phyloP scores from a whole-genome alignment of 148 eudicot genomes.

The Camellia lanceoleosa region DNA sequence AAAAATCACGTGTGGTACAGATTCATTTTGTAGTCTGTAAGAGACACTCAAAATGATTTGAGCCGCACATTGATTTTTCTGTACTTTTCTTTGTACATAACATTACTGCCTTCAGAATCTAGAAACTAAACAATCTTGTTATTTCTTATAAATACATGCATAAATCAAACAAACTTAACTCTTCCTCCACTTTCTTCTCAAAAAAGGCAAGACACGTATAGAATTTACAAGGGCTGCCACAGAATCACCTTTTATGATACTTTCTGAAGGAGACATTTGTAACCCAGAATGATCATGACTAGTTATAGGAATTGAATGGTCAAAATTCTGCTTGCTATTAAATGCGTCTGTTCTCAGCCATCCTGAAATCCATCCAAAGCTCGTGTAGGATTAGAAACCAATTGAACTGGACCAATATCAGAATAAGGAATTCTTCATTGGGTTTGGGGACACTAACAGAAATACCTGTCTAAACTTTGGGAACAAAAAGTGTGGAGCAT shows the following conservation, averaged over 20 bases:
- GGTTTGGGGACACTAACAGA: too few relatives aligned
- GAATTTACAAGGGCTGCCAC: slow-evolving; percentile 24
- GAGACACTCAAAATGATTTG: too few relatives aligned
- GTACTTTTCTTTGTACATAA: too few relatives aligned
- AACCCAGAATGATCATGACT: slow-evolving; percentile 4
- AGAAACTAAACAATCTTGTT: neutral
- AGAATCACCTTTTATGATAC: slow-evolving; percentile 18
- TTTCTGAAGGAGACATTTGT: slow-evolving; percentile 12
- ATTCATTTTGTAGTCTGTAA: too few relatives aligned
- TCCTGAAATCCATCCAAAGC: slow-evolving; percentile 10
- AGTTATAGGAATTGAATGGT: slow-evolving; percentile 12
- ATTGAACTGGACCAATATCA: slow-evolving; percentile 1
- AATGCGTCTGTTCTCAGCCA: neutral
- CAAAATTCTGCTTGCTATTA: slow-evolving; percentile 15
- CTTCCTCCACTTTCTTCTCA: slow-evolving; percentile 63
- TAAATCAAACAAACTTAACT: slow-evolving; percentile 10
- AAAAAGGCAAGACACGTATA: slow-evolving; percentile 65
- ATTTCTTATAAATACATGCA: neutral
- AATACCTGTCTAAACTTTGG: too few relatives aligned
- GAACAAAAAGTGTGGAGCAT: too few relatives aligned
- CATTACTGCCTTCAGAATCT: neutral
- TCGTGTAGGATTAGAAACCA: neutral
- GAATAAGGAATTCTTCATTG: neutral
- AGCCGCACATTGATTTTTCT: too few relatives aligned
- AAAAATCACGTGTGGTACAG: too few relatives aligned